Base-by-base conservation (phyloP, 768 basidiomycete genomes). In the Calocera viscosa region DNA sequence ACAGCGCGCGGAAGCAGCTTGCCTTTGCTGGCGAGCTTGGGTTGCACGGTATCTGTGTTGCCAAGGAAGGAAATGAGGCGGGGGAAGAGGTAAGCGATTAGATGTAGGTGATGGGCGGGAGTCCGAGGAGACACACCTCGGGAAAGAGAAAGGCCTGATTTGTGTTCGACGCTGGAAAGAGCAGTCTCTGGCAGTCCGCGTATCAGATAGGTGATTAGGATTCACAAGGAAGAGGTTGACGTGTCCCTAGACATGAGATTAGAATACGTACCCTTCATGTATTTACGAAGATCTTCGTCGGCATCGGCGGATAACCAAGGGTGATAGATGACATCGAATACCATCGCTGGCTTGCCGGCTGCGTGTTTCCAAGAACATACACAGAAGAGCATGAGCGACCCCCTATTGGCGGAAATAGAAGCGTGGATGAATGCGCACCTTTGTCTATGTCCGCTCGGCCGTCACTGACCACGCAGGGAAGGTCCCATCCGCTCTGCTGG, bases 271-370 rank as follows among this genome's bases (percentile, higher is more conserved):
- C 90, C 89, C 68, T 86, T 81, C 38, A 91, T 77, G 72, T 88
- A 90, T 1, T 79, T 74, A 70, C 86, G 88, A 78, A 89, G 90
- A 10, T 83, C 81, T 2, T 82, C 75, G 70, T 90, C 85, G 65
- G 80, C 75, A 26, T 87, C 83, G 10, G 82, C 79, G 73, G 85
- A 86, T 67, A 90, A 74, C 1, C 82, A 78, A 0, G 80, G 69
- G 70, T 88, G 82, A 74, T 83, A 85, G 1, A 91, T 78, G 69
- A 86, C 86, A 74, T 91, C 90, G 70, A 91, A 86, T 3, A 91
- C 86, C 39, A 88, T 72, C 2, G 84, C 82, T 0, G 82, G 78
- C 34, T 86, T 86, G 2, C 89, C 90, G 69, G 85, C 90, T 91
- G 64, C 35, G 68, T 30, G 26, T 14, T 11, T 2, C 5, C 16